phyloP scores from a whole-genome alignment of 1,284 basidiomycete species.

The Farysia itapuensis region DNA sequence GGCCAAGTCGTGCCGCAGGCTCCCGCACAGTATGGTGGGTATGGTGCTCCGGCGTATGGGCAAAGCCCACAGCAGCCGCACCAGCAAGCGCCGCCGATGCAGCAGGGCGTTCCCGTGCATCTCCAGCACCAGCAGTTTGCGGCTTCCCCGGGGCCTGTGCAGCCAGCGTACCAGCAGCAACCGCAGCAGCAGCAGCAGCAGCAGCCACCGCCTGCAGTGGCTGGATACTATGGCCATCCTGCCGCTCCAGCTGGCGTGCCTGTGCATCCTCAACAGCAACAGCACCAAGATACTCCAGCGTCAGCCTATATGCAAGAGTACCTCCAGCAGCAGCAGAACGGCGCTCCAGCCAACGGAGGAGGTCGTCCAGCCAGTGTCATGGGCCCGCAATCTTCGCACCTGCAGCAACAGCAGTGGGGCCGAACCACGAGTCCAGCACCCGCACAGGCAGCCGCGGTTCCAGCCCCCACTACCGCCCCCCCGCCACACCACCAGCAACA shows the following conservation, averaged over 20 bases:
- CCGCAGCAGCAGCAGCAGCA: constrained; percentile 1
- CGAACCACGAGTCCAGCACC: constrained; percentile 22
- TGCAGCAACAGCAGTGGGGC: constrained; percentile 8
- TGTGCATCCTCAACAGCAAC: constrained; percentile 48
- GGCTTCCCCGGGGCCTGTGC: too few species aligned
- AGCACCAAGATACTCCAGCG: constrained; percentile 40
- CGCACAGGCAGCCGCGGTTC: constrained; percentile 28
- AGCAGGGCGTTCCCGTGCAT: constrained; percentile 32
- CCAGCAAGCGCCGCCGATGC: constrained; percentile 12
- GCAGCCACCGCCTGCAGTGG: constrained; percentile 26
- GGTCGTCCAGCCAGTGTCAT: too few species aligned
- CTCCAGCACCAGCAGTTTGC: constrained; percentile 9
- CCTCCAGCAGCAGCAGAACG: constrained; percentile 47
- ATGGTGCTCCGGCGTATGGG: constrained; percentile 1
- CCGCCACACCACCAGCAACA: constrained; percentile 13
- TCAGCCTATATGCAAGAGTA: constrained; percentile 59
- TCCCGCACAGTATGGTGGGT: constrained; percentile 18
- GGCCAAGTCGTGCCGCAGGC: constrained; percentile 14
- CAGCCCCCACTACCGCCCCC: constrained; percentile 28
- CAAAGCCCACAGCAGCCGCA: background rate
- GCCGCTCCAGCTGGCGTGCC: constrained; percentile 10
- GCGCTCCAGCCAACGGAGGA: constrained; percentile 10
- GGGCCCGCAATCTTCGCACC: background rate
- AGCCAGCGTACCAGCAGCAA: constrained; percentile 13
- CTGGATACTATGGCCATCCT: constrained; percentile 44